Evolutionary conservation across 305 asterid species (phyloP).

Genomic region (Solanum hybrid): DNA sequence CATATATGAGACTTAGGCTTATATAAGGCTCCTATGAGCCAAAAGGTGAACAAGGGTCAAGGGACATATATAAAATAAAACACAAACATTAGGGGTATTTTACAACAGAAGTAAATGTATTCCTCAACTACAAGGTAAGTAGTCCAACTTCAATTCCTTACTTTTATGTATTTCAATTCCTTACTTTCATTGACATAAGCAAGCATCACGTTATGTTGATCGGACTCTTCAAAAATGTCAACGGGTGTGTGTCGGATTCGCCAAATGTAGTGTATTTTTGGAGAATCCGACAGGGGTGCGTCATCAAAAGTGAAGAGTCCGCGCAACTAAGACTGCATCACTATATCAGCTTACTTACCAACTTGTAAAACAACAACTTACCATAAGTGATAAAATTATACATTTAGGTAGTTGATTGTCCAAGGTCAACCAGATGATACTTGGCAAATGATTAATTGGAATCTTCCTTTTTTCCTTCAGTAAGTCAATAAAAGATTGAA

Average conservation of each 20-base stretch:
- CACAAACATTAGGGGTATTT: not conserved
- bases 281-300: no score
- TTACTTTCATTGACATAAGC: not conserved
- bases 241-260: no score
- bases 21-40: not conserved
- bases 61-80: not conserved
- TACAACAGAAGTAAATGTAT: not conserved
- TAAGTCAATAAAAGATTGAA: not conserved
- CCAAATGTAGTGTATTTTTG: no score
- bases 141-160: not conserved
- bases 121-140: not conserved
- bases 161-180: not conserved
- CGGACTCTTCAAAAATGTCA: no score
- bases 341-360: not conserved
- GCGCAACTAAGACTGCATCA: not conserved
- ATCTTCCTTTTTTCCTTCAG: not conserved
- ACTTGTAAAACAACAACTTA: not conserved
- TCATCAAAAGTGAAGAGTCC: no score
- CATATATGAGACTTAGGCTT: not conserved
- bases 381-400: not conserved
- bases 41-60: not conserved
- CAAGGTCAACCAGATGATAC: not conserved
- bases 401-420: not conserved
- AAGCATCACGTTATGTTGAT: no score
- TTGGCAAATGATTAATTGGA: not conserved